Evolutionary conservation across 2,329 filamentous ascomycete genomes (phyloP).

Genomic region (Sclerotinia sclerotiorum): DNA sequence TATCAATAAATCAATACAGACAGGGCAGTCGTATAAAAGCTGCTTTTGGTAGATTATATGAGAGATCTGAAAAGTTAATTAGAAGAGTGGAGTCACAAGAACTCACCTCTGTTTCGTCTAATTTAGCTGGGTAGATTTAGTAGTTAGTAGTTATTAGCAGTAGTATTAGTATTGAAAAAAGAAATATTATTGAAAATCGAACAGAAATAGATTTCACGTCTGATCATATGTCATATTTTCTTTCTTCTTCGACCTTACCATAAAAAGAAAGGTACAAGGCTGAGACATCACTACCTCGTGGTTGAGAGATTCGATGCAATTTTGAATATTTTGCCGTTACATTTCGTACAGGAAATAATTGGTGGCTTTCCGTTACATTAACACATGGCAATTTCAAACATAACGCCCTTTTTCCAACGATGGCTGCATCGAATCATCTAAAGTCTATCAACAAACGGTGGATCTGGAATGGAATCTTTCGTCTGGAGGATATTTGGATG

Average conservation of each 20-base stretch:
- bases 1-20: background rate
- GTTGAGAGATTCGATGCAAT: background rate
- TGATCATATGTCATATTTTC: too few species aligned
- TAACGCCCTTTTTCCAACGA: background rate
- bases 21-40: background rate
- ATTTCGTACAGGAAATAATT: background rate
- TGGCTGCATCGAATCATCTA: background rate
- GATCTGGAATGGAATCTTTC: background rate
- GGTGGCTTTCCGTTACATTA: background rate
- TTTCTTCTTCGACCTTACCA: background rate
- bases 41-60: background rate
- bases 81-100: background rate
- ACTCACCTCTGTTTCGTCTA: background rate
- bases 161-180: background rate
- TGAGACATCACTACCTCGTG: slow-evolving; percentile 19
- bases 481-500: background rate
- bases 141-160: background rate
- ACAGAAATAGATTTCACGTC: background rate
- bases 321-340: background rate
- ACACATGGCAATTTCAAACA: background rate
- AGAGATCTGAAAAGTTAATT: too few species aligned
- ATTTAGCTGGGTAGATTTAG: background rate
- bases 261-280: slow-evolving; percentile 12
- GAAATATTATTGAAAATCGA: background rate
- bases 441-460: background rate